phyloP scores from a whole-genome alignment of 2,329 filamentous ascomycete genomes.

The Colletotrichum spinosum region DNA sequence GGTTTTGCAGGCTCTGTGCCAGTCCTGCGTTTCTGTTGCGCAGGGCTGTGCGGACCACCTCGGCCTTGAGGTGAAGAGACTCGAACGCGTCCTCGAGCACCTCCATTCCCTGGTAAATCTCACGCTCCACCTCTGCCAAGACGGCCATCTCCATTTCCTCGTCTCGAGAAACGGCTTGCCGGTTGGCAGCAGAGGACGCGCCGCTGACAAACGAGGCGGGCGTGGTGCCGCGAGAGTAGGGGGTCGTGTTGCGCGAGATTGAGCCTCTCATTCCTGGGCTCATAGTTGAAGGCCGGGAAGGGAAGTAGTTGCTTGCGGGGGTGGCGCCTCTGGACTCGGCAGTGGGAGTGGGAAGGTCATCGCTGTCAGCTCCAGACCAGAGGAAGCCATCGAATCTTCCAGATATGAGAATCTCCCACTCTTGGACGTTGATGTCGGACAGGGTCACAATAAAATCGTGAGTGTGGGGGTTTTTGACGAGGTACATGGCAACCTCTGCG shows the following conservation, averaged over 20 bases:
- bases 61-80: constrained; percentile 85
- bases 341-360: constrained; percentile 54
- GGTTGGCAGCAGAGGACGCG: constrained; percentile 60
- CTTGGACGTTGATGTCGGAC: constrained; percentile 87
- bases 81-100: constrained; percentile 94
- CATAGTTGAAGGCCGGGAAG: constrained; percentile 45
- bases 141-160: constrained; percentile 94
- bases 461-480: constrained; percentile 83
- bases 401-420: constrained; percentile 96
- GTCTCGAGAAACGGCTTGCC: constrained; percentile 82
- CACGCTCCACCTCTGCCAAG: constrained; percentile 89
- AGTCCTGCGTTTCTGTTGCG: constrained; percentile 87
- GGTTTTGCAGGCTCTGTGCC: constrained; percentile 71
- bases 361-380: constrained; percentile 87
- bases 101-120: constrained; percentile 96
- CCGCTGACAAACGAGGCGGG: constrained; percentile 69
- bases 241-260: constrained; percentile 59
- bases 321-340: constrained; percentile 63
- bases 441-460: constrained; percentile 91
- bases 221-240: constrained; percentile 68
- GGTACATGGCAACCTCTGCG: constrained; percentile 85
- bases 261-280: constrained; percentile 54
- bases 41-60: constrained; percentile 80
- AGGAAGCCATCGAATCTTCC: constrained; percentile 96
- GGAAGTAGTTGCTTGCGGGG: constrained; percentile 62